Evolutionary conservation across 2,329 filamentous ascomycete genomes (phyloP), one percentile per base, ranked within the genome.

Genomic region (Pyricularia pennisetigena): DNA sequence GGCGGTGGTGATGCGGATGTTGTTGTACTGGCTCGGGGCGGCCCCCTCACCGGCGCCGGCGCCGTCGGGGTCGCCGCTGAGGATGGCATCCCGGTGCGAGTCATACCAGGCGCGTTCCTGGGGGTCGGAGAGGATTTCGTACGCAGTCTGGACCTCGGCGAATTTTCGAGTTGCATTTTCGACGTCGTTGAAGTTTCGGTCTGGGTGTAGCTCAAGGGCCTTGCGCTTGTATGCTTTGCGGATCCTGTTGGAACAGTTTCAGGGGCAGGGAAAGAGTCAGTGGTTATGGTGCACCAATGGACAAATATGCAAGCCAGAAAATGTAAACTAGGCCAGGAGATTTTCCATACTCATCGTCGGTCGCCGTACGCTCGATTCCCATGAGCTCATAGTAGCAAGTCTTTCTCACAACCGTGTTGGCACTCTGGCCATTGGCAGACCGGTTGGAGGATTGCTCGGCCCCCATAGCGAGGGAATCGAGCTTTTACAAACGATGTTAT

Each of bases 21-120:
- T 89, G 72, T 89, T 79, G 72, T 82, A 85, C 68, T 72, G 74
- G 80, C 78, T 76, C 26, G 76, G 72, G 70, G 76, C 73, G 10
- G 72, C 73, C 49, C 77, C 77, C 32, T 78, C 74, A 49, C 76
- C 77, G 32, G 78, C 81, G 32, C 78, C 77, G 35, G 76, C 72
- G 69, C 75, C 74, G 16, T 72, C 74, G 63, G 78, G 78, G 29
- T 78, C 73, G 57, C 89, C 90, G 32, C 86, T 85, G 70, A 98
- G 81, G 70, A 98, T 96, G 66, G 91, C 88, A 72, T 93, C 89
- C 70, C 93, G 90, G 76, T 99, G 95, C 2, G 93, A 93, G 79
- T 99, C 94, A 80, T 99, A 99, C 95, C 95, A 99, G 35, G 94
- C 90, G 73, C 95, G 88, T 78, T 99, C 95, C 76, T 99, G 94